Evolutionary conservation across 1,139 yeast species (phyloP).

Genomic region (Williopsis jadinii): DNA sequence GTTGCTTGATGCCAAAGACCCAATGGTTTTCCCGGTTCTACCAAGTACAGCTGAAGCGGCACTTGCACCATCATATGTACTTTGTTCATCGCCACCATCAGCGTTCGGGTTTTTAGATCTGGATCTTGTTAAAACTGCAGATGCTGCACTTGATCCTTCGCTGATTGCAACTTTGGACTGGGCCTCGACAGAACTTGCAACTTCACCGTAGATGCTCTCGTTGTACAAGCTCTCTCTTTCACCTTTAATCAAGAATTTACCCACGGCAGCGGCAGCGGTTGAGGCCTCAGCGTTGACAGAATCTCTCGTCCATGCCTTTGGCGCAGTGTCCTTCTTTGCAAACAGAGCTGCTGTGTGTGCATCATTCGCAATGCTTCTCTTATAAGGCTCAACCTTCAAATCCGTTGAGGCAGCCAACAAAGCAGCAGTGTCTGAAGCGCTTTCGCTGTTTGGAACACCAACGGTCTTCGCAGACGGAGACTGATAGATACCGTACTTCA

Average conservation of each 20-base stretch:
- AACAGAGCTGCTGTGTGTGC: constrained; percentile 59
- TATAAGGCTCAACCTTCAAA: constrained; percentile 58
- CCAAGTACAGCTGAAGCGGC: constrained; percentile 21
- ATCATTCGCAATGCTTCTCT: constrained; percentile 54
- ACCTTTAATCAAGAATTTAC: constrained; percentile 12
- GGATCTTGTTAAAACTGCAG: too few relatives aligned
- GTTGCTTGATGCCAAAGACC: constrained; percentile 18
- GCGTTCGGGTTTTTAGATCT: constrained; percentile 6
- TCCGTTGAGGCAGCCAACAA: constrained; percentile 63
- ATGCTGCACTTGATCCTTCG: too few relatives aligned
- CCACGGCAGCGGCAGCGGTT: constrained; percentile 32
- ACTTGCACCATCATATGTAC: constrained; percentile 8
- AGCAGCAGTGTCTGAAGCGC: constrained; percentile 73
- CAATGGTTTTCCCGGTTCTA: constrained; percentile 22
- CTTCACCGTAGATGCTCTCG: too few relatives aligned
- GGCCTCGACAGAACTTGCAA: too few relatives aligned
- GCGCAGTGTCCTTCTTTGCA: constrained; percentile 40
- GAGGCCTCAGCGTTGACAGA: constrained; percentile 32
- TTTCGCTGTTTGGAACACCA: constrained; percentile 47
- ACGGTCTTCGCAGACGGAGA: constrained; percentile 62
- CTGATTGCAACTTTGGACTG: too few relatives aligned
- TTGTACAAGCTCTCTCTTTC: too few relatives aligned
- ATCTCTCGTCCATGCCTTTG: constrained; percentile 40
- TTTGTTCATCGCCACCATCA: not conserved
- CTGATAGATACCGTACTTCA: constrained; percentile 67